Evolutionary conservation across 768 basidiomycete genomes (phyloP).

Genomic region (Cyathus striatus): DNA sequence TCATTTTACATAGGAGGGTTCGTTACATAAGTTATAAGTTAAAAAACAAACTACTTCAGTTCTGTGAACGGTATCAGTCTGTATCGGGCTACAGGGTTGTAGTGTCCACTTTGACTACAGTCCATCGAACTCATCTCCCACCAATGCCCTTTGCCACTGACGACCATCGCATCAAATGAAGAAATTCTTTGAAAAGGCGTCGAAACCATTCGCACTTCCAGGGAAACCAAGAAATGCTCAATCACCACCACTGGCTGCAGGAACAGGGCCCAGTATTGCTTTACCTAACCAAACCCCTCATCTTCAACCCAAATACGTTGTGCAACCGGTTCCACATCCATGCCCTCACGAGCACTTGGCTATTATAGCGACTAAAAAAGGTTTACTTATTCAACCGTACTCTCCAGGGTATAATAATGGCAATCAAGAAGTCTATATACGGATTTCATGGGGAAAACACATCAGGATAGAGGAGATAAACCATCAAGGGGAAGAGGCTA

Average conservation of each 20-base stretch:
- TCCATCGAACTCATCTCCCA: not conserved
- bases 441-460: slow-evolving; percentile 49
- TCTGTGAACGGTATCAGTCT: no score
- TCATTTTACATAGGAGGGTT: no score
- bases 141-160: no score
- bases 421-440: slow-evolving; percentile 16
- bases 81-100: no score
- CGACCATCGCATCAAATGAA: no score
- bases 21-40: no score
- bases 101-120: no score
- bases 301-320: slow-evolving; percentile 58
- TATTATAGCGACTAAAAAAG: slow-evolving; percentile 52
- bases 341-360: slow-evolving; percentile 66
- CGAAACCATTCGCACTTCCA: slow-evolving; percentile 28
- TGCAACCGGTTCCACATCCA: slow-evolving; percentile 73
- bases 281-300: slow-evolving; percentile 25
- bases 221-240: slow-evolving; percentile 7
- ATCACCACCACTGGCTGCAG: not conserved
- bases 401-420: slow-evolving; percentile 16
- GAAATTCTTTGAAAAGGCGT: slow-evolving; percentile 31
- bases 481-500: slow-evolving; percentile 22
- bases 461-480: slow-evolving; percentile 48
- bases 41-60: no score
- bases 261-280: not conserved
- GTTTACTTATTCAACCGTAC: slow-evolving; percentile 65